Percentiles rank a stretch among this genome's conserved stretches.
These are phyloP conservation scores for Tetrahymena malaccensis DNA, from an alignment of 73 alveolate species.

Conservation along the genomic window DNA sequence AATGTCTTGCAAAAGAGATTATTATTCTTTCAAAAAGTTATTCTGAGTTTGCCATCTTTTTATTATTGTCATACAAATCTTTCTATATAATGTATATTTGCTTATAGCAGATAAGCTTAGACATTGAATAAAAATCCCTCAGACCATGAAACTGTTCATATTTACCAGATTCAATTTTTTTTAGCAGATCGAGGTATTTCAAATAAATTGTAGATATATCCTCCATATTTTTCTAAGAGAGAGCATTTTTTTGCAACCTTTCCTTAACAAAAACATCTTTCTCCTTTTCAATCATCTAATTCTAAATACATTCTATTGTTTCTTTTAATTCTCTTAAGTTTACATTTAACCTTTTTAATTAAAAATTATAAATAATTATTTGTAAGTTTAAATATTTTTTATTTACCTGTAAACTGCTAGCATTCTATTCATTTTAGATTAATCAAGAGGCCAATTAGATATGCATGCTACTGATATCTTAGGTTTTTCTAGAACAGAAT, in stretches of 20 bases:
- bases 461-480: conserved; percentile 48
- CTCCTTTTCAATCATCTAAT: neutral
- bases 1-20: neutral
- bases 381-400: too few species aligned
- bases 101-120: neutral
- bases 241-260: neutral
- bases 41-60: neutral
- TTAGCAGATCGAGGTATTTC: neutral
- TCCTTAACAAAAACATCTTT: neutral
- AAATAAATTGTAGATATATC: neutral
- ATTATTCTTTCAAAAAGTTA: neutral
- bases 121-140: neutral
- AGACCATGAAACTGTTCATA: neutral
- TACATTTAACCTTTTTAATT: neutral
- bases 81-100: neutral
- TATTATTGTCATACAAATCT: neutral
- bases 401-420: neutral
- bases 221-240: neutral
- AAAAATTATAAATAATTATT: neutral
- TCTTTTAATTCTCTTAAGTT: neutral
- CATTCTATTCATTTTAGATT: conserved; percentile 53
- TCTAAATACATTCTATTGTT: neutral
- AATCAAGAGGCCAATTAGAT: conserved; percentile 56
- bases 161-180: neutral
- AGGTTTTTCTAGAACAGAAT: conserved; percentile 46